A percentile compares a stretch with the other conserved stretches of the same genome.
Conservation (phyloP, 2,329 filamentous ascomycete species). For the Zarea fungicola region DNA sequence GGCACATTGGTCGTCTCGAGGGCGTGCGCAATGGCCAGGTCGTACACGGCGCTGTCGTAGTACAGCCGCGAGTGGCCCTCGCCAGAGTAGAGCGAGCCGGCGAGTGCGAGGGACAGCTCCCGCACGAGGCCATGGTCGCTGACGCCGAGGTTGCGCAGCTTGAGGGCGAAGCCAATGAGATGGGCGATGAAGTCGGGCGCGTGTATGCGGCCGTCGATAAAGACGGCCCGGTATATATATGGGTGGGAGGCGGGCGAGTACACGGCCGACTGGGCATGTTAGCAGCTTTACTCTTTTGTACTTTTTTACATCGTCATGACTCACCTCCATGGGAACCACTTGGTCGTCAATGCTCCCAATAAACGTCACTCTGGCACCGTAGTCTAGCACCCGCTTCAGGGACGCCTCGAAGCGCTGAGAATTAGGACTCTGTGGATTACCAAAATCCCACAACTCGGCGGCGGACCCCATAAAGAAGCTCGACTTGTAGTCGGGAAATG, state of each 20-base stretch:
- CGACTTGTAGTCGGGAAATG: constrained; percentile 87
- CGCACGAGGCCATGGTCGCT: constrained; percentile 90
- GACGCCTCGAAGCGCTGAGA: constrained; percentile 76
- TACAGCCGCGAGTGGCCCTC: constrained; percentile 93
- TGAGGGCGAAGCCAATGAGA: constrained; percentile 86
- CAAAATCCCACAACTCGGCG: constrained; percentile 94
- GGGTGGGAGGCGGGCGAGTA: constrained; percentile 84
- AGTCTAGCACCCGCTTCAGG: constrained; percentile 66
- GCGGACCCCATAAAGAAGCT: constrained; percentile 84
- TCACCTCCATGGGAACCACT: constrained; percentile 82
- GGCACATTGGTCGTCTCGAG: constrained; percentile 54
- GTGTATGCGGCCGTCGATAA: constrained; percentile 88
- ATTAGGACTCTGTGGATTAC: constrained; percentile 72
- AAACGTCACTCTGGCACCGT: constrained; percentile 79
- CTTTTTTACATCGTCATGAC: constrained; percentile 14
- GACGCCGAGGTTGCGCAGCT: constrained; percentile 87
- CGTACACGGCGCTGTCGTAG: constrained; percentile 81
- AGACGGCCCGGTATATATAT: constrained; percentile 92
- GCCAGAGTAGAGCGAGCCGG: constrained; percentile 84
- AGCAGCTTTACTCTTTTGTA: constrained; percentile 13
- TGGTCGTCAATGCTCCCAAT: constrained; percentile 96
- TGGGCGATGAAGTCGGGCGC: constrained; percentile 91
- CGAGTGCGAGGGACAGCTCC: constrained; percentile 81
- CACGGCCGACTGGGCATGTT: constrained; percentile 61
- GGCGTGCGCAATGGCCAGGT: constrained; percentile 66